Evolutionary conservation across 192 early-diverging fungal genomes (phyloP).

Genomic region (Linderina pennispora): DNA sequence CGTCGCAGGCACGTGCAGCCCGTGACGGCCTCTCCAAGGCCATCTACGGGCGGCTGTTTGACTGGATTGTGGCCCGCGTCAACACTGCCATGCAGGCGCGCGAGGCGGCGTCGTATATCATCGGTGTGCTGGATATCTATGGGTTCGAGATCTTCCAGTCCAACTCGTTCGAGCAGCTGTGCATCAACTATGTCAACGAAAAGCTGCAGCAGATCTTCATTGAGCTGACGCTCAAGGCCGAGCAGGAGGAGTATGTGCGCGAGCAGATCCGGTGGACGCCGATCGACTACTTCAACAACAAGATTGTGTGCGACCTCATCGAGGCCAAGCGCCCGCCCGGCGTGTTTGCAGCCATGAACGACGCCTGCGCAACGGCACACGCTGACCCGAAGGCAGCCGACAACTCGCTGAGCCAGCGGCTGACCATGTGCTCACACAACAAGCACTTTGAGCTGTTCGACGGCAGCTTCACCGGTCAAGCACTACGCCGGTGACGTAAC

Average conservation of each 20-base stretch:
- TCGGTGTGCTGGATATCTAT: slow-evolving; percentile 98
- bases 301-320: slow-evolving; percentile 97
- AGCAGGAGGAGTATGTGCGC: slow-evolving; percentile 96
- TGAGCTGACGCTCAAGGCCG: slow-evolving; percentile 94
- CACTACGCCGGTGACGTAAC: slow-evolving; percentile 98
- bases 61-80: slow-evolving; percentile 95
- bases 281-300: slow-evolving; percentile 99
- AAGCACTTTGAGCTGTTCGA: slow-evolving; percentile 69
- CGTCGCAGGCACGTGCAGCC: slow-evolving; percentile 79
- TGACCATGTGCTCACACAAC: slow-evolving; percentile 60
- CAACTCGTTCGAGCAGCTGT: slow-evolving; percentile 98
- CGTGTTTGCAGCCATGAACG: slow-evolving; percentile 88
- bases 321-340: slow-evolving; percentile 96
- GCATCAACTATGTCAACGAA: slow-evolving; percentile 99
- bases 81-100: slow-evolving; percentile 78
- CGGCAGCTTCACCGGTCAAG: slow-evolving; percentile 70
- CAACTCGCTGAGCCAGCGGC: slow-evolving; percentile 62
- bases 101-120: slow-evolving; percentile 53
- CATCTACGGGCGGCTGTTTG: slow-evolving; percentile 92
- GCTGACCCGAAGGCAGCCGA: slow-evolving; percentile 81
- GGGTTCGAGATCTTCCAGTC: slow-evolving; percentile 96
- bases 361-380: slow-evolving; percentile 96
- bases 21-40: slow-evolving; percentile 92
- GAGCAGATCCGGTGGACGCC: slow-evolving; percentile 98
- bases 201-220: slow-evolving; percentile 99